phyloP scores from a whole-genome alignment of 176 grass and related monocot genomes.

The Oryza rufipogon region DNA sequence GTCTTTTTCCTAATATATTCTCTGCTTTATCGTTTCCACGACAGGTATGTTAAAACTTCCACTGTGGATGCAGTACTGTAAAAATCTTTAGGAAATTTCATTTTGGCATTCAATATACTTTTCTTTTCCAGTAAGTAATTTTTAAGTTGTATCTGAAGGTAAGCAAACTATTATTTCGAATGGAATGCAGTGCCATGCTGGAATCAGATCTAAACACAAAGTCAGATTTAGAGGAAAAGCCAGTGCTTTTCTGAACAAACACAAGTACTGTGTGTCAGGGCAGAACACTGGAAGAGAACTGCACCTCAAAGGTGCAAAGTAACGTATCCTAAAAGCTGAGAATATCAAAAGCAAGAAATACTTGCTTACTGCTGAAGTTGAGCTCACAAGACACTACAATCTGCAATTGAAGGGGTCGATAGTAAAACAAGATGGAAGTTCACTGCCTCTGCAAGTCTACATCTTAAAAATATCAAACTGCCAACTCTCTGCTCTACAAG shows the following conservation, averaged over 20 bases:
- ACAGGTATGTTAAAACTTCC: slow-evolving; percentile 1
- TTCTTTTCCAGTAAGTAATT: slow-evolving; percentile 44
- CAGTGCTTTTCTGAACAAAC: slow-evolving; percentile 39
- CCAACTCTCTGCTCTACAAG: not conserved
- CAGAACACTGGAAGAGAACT: slow-evolving; percentile 13
- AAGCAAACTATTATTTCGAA: slow-evolving; percentile 13
- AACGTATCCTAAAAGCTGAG: slow-evolving; percentile 21
- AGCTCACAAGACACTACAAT: slow-evolving; percentile 20
- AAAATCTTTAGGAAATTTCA: slow-evolving; percentile 17
- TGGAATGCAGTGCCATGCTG: slow-evolving; percentile 18
- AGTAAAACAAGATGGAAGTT: slow-evolving; percentile 6
- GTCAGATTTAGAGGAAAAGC: slow-evolving; percentile 36
- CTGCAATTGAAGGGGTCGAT: not conserved
- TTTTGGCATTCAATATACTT: not conserved
- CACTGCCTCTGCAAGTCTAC: not conserved
- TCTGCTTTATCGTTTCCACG: slow-evolving; percentile 3
- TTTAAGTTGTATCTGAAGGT: slow-evolving; percentile 5
- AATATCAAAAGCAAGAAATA: slow-evolving; percentile 40
- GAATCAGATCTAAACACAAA: slow-evolving; percentile 41
- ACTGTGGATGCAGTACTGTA: not conserved
- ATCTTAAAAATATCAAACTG: slow-evolving; percentile 9
- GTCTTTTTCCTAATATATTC: slow-evolving; percentile 30
- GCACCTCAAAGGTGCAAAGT: slow-evolving; percentile 23
- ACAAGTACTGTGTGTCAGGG: slow-evolving; percentile 44
- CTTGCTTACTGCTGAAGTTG: slow-evolving; percentile 47